These are phyloP conservation scores for Termitomyces sp. DNA, from an alignment of 768 basidiomycete genomes.

Conservation along the genomic window DNA sequence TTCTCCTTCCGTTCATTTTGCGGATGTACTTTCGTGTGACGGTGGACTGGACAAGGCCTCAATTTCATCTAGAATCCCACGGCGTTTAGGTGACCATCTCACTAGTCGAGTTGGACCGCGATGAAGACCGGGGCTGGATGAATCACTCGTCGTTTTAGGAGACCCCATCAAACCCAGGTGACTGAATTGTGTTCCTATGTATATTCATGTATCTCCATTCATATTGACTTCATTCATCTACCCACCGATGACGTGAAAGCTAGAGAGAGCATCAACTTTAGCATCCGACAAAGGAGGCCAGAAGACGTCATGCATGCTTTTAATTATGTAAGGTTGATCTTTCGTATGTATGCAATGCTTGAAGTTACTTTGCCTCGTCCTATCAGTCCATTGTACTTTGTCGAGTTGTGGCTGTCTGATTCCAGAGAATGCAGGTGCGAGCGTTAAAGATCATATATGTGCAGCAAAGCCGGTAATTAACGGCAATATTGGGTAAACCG, in stretches of 20 bases:
- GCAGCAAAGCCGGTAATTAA: neutral
- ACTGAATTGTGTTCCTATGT: neutral
- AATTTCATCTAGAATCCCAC: neutral
- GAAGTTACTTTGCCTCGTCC: neutral
- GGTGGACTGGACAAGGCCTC: neutral
- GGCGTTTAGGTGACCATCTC: no score
- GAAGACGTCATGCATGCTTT: slow-evolving; percentile 5
- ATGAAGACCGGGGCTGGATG: neutral
- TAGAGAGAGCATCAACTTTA: neutral
- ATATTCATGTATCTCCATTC: neutral
- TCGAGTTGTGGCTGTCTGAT: neutral
- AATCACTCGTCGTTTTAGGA: neutral
- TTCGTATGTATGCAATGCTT: neutral
- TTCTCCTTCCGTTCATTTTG: slow-evolving; percentile 1
- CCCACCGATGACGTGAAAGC: neutral
- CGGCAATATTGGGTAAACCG: neutral
- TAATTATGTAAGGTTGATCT: neutral
- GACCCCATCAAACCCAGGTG: neutral
- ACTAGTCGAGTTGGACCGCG: neutral
- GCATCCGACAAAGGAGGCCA: slow-evolving; percentile 5
- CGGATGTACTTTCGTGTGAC: neutral
- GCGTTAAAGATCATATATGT: neutral
- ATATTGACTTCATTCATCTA: neutral
- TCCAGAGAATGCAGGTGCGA: neutral
- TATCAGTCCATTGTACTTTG: neutral